Conservation (phyloP, 2,329 filamentous ascomycete species). For the Pseudocercospora cruenta region DNA sequence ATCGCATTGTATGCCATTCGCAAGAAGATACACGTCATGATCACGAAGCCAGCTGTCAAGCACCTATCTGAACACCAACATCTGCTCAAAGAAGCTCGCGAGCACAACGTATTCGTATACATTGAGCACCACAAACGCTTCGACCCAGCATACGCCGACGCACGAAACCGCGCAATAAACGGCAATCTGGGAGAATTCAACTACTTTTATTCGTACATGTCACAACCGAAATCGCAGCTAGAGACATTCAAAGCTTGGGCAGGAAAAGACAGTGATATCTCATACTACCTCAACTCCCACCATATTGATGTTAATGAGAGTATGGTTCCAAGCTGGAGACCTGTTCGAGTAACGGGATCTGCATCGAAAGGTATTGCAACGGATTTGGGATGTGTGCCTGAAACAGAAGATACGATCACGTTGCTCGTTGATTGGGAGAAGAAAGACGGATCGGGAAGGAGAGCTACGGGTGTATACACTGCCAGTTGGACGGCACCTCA, state of each 20-base stretch:
- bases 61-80: conserved; percentile 76
- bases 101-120: conserved; percentile 84
- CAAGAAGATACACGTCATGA: conserved; percentile 82
- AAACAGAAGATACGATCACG: conserved; percentile 92
- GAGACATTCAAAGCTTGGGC: conserved; percentile 97
- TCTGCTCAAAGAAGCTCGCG: conserved; percentile 71
- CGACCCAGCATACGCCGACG: conserved; percentile 90
- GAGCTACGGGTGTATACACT: conserved; percentile 87
- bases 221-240: conserved; percentile 85
- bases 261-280: conserved; percentile 88
- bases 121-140: conserved; percentile 97
- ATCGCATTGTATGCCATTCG: conserved; percentile 92
- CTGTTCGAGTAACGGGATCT: conserved; percentile 76
- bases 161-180: conserved; percentile 72
- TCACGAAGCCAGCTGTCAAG: conserved; percentile 94
- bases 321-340: conserved; percentile 78
- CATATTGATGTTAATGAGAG: conserved; percentile 91
- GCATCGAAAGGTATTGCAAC: conserved; percentile 79
- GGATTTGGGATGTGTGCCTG: conserved; percentile 73
- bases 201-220: conserved; percentile 98
- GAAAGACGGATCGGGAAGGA: conserved; percentile 64
- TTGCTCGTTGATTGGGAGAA: conserved; percentile 87
- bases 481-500: conserved; percentile 94
- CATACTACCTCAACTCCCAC: conserved; percentile 94
- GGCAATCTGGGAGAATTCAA: conserved; percentile 82